Base-by-base conservation (phyloP, 192 early-diverging fungal genomes). In the Coemansia sp. region DNA sequence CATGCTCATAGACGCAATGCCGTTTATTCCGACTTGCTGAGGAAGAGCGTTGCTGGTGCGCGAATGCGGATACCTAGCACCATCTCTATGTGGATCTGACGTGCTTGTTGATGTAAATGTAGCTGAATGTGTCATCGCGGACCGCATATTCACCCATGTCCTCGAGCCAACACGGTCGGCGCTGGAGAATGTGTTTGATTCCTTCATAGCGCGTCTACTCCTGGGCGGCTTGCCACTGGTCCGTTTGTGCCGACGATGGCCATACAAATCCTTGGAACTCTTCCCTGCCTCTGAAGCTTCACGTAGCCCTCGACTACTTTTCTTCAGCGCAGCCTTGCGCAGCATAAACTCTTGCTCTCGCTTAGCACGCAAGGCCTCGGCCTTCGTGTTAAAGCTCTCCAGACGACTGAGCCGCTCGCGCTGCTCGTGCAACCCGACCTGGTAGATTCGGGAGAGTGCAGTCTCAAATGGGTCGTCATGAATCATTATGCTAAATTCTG, bases 391-490 rank as follows among this genome's bases (percentile, higher is more conserved):
- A 47, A 85, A 85, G 2, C 80, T 74, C 32, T 79, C 80, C n/a
- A 73, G 56, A 8, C 84, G 73, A 19, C 47, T 79, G 42, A 85
- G 68, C 3, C 84, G 77, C 60, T 79, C 80, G 36, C 77, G 74
- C 67, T 85, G 84, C 69, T 85, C 80, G 5, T 55, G 67, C 59
- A 78, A 43, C 19, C 84, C 84, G 15, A 69, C 67, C 42, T 77
- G 84, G 58, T 83, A 83, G 18, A 85, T 85, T 12, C 71, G 71
- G 6, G 74, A 62, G 46, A 85, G 66, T 5, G 84, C 84, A 1
- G 80, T 85, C 61, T 85, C 84, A 61, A 85, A 76, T 16, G 84
- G 84, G 43, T 85, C 84, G 19, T 85, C 84, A 52, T 85, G 80
- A 3, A 85, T 61, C 71, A 77, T 72, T 59, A 80, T 61, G n/a